Conservation (phyloP, 805 yeast species). For the Pichia kluyveri region DNA sequence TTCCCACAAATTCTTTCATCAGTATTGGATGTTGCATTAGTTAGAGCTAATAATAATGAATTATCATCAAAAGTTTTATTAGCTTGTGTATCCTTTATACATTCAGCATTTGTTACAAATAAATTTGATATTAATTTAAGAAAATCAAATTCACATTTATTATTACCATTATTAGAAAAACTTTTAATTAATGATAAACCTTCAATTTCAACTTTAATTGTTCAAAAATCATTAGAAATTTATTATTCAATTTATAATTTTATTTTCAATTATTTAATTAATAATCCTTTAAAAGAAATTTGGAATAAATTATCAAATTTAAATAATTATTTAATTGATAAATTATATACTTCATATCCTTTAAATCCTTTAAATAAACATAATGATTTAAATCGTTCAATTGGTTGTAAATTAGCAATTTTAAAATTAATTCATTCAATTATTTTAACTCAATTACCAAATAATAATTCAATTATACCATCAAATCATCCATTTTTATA, state of each 20-base stretch:
- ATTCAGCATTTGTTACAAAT: neutral
- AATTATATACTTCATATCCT: slow-evolving; percentile 54
- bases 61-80: neutral
- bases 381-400: slow-evolving; percentile 39
- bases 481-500: slow-evolving; percentile 60
- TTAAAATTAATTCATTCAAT: slow-evolving; percentile 61
- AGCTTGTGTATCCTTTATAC: neutral
- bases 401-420: slow-evolving; percentile 59
- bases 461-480: slow-evolving; percentile 40
- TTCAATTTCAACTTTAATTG: slow-evolving; percentile 1
- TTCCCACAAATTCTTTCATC: neutral
- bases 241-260: slow-evolving; percentile 34
- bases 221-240: slow-evolving; percentile 25
- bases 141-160: neutral
- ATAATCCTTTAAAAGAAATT: slow-evolving; percentile 34
- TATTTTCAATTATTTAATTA: slow-evolving; percentile 36
- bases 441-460: slow-evolving; percentile 44
- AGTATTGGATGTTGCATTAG: neutral
- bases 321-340: slow-evolving; percentile 48
- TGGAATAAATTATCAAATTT: slow-evolving; percentile 53
- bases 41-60: neutral
- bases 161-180: neutral
- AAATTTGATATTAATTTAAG: neutral
- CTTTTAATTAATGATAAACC: neutral
- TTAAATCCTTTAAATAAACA: slow-evolving; percentile 40